These are phyloP conservation scores for Cephaloascus albidus DNA, from an alignment of 805 yeast genomes.

Conservation along the genomic window DNA sequence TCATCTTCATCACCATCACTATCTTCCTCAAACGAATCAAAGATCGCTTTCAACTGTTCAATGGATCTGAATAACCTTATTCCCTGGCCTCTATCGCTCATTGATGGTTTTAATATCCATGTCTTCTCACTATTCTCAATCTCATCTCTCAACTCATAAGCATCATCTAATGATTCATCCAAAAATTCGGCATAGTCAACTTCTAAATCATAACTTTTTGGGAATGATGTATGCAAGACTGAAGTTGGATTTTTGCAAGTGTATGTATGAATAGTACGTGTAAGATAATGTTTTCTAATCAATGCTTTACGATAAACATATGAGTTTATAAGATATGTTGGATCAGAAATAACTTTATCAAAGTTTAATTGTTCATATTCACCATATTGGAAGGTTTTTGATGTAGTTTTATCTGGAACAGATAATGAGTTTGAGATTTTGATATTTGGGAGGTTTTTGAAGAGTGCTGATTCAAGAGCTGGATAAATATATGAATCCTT, in stretches of 20 bases:
- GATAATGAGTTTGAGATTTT: slow-evolving; percentile 15
- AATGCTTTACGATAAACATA: slow-evolving; percentile 85
- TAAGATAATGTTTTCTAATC: slow-evolving; percentile 81
- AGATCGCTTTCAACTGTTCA: slow-evolving; percentile 72
- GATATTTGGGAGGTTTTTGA: slow-evolving; percentile 20
- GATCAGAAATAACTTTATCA: slow-evolving; percentile 42
- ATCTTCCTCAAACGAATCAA: slow-evolving; percentile 80
- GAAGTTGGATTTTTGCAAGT: slow-evolving; percentile 68
- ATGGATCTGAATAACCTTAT: slow-evolving; percentile 73
- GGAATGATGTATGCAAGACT: slow-evolving; percentile 48
- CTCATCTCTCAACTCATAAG: slow-evolving; percentile 79
- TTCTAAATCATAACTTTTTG: slow-evolving; percentile 73
- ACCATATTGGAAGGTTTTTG: slow-evolving; percentile 62
- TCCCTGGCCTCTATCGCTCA: slow-evolving; percentile 97
- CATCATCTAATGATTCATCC: slow-evolving; percentile 89
- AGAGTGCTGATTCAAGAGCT: slow-evolving; percentile 30
- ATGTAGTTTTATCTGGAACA: slow-evolving; percentile 8
- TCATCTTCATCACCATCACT: slow-evolving; percentile 53
- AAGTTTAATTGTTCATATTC: slow-evolving; percentile 86
- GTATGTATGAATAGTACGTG: slow-evolving; percentile 75
- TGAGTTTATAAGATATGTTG: slow-evolving; percentile 60
- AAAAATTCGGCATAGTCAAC: slow-evolving; percentile 93
- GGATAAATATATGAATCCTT: slow-evolving; percentile 27
- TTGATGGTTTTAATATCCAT: slow-evolving; percentile 92
- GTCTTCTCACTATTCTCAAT: slow-evolving; percentile 48